Conservation (phyloP, 2,329 filamentous ascomycete species). For the Pezicula radicicola region DNA sequence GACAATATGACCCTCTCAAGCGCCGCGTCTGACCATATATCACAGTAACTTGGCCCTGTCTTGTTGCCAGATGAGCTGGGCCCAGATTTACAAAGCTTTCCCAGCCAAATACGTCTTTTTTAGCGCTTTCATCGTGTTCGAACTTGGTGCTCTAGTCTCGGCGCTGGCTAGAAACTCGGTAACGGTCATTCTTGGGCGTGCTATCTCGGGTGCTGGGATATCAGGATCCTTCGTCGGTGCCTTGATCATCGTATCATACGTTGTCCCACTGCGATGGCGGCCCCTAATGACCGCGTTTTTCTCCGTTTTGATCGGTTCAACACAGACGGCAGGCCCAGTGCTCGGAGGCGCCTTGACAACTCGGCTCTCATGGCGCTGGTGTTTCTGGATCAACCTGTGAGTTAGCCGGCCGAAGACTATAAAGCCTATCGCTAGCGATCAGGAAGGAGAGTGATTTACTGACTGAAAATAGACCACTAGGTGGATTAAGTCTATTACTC, state of each 20-base stretch:
- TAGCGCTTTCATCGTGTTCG: constrained; percentile 4
- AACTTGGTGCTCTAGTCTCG: background rate
- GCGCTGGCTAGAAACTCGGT: background rate
- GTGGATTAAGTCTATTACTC: too few relatives aligned
- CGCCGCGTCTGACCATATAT: too few relatives aligned
- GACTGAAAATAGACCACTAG: too few relatives aligned
- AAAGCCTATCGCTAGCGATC: background rate
- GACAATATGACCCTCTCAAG: too few relatives aligned
- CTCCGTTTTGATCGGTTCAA: constrained; percentile 18
- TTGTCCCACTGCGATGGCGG: too few relatives aligned
- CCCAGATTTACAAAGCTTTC: constrained; percentile 15
- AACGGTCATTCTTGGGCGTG: background rate
- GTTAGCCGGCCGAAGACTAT: too few relatives aligned
- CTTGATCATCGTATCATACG: constrained; percentile 24
- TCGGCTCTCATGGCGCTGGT: constrained; percentile 54
- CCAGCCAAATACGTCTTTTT: constrained; percentile 13
- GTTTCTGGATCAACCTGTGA: constrained; percentile 21
- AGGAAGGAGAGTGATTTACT: too few relatives aligned
- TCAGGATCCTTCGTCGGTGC: constrained; percentile 62
- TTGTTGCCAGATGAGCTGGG: background rate
- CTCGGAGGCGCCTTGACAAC: constrained; percentile 62
- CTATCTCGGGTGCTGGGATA: constrained; percentile 37
- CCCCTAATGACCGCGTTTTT: too few relatives aligned
- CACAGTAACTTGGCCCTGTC: too few relatives aligned
- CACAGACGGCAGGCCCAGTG: constrained; percentile 58